Conservation (phyloP, 768 basidiomycete genomes). For the Kwoniella botswanensis region DNA sequence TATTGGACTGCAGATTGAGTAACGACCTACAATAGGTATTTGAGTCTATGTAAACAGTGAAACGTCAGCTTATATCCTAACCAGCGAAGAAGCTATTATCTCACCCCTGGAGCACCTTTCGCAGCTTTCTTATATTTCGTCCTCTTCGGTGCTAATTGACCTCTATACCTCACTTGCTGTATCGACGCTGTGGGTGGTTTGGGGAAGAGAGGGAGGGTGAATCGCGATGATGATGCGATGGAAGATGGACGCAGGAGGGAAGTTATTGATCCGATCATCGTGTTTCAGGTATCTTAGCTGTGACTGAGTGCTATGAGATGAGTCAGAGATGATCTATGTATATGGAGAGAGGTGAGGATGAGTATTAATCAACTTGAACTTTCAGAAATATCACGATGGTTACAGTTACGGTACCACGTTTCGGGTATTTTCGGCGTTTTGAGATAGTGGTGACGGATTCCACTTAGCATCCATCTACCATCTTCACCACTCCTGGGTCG, state of each 20-base stretch:
- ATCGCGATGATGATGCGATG: slow-evolving; percentile 41
- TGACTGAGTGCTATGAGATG: neutral
- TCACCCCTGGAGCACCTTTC: slow-evolving; percentile 68
- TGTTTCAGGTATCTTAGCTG: slow-evolving; percentile 7
- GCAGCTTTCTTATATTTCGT: slow-evolving; percentile 86
- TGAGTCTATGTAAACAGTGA: slow-evolving; percentile 12
- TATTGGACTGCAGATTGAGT: no score
- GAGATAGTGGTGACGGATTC: slow-evolving; percentile 13
- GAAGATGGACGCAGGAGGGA: slow-evolving; percentile 31
- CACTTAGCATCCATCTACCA: neutral
- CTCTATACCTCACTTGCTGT: slow-evolving; percentile 44
- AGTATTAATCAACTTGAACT: neutral
- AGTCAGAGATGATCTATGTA: no score
- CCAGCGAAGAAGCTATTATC: neutral
- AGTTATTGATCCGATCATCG: slow-evolving; percentile 26
- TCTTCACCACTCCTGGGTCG: neutral
- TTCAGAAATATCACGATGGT: neutral
- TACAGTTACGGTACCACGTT: slow-evolving; percentile 11
- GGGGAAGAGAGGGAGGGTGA: slow-evolving; percentile 25
- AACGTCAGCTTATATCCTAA: neutral
- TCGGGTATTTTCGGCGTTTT: slow-evolving; percentile 32
- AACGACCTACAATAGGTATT: slow-evolving; percentile 33
- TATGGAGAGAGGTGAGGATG: neutral
- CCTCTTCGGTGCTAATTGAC: slow-evolving; percentile 72
- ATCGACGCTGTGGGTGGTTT: neutral